Percentiles rank a stretch among this genome's conserved stretches.
These are phyloP conservation scores for Camellia oleifera DNA, from an alignment of 179 eudicot species.

Conservation along the genomic window DNA sequence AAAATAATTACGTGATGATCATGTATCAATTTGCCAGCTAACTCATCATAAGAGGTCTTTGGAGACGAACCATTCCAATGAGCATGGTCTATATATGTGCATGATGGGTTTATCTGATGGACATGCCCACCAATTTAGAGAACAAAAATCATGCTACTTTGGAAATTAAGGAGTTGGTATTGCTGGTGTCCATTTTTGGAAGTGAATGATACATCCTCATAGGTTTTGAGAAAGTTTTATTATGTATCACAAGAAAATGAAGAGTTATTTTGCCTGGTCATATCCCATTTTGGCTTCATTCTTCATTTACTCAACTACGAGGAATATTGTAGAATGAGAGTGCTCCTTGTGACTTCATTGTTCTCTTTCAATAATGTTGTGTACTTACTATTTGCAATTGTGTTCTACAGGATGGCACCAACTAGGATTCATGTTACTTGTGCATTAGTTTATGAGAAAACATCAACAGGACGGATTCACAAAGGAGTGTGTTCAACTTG, in stretches of 20 bases:
- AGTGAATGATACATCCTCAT: neutral
- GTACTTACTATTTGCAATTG: conserved; percentile 12
- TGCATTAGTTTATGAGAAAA: conserved; percentile 78
- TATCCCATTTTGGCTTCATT: neutral
- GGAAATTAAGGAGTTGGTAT: neutral
- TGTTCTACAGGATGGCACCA: conserved; percentile 65
- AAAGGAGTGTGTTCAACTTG: conserved; percentile 83
- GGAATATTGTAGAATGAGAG: neutral
- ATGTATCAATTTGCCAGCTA: conserved; percentile 30
- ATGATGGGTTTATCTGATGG: conserved; percentile 24
- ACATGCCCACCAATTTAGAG: conserved; percentile 28
- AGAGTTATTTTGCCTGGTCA: neutral
- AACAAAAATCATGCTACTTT: neutral
- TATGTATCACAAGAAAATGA: neutral
- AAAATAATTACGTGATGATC: neutral
- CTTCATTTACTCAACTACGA: neutral
- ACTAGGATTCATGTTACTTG: conserved; percentile 91
- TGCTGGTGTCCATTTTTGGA: neutral
- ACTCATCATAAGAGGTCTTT: neutral
- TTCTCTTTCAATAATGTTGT: conserved; percentile 6
- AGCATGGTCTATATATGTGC: conserved; percentile 45
- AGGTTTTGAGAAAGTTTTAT: neutral
- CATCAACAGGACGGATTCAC: conserved; percentile 79
- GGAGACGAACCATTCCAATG: conserved; percentile 33
- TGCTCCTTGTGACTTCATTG: neutral